Evolutionary conservation across 2,329 filamentous ascomycete species (phyloP), one percentile per base, ranked within the genome.

Genomic region (Monosporascus cannonballus): DNA sequence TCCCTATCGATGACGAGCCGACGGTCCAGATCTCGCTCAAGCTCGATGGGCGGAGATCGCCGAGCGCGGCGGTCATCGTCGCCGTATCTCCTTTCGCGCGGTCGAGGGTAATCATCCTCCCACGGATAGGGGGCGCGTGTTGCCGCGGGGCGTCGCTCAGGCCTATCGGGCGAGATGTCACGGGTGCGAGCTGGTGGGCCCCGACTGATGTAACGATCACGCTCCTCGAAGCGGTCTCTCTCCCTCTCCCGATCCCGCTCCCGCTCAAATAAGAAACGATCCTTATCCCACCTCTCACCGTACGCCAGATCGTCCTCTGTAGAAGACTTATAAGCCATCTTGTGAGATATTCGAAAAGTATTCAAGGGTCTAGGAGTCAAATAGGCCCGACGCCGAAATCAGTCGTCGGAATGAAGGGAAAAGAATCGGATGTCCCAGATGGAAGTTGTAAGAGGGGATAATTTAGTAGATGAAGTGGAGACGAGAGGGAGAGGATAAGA

Each of bases 1-100:
- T 86, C 83, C 53, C 76, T 76, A 54, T 79, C 74, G 57, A 84
- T 67, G 45, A 80, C 75, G 54, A 79, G 79, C 34, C 81, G 79
- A 14, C 30, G 22, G 5, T 27, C 42, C 17, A 46, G 6, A 6
- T 46, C 42, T 50, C 79, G 76, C 53, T 83, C 81, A 60, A 75
- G 69, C 49, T 80, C 75, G 46, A 78, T 53, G 73, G 78, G 58
- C 2, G 70, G 67, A 6, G 67, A 68, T 5, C 57, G 63, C 9
- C 61, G 64, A 57, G 55, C 67, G 30, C 70, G 76, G 51, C 70
- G 69, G 15, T 76, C 76, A 3, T 87, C 81, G 20, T 86, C 83
- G 56, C 79, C 76, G 54, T 76, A 74, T 56, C 77, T 76, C 41
- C 74, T 74, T 50, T 85, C 80, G 41, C 76, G 75, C 45, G 42